Evolutionary conservation across 768 basidiomycete species (phyloP).

Genomic region (Lactarius akahatsu): DNA sequence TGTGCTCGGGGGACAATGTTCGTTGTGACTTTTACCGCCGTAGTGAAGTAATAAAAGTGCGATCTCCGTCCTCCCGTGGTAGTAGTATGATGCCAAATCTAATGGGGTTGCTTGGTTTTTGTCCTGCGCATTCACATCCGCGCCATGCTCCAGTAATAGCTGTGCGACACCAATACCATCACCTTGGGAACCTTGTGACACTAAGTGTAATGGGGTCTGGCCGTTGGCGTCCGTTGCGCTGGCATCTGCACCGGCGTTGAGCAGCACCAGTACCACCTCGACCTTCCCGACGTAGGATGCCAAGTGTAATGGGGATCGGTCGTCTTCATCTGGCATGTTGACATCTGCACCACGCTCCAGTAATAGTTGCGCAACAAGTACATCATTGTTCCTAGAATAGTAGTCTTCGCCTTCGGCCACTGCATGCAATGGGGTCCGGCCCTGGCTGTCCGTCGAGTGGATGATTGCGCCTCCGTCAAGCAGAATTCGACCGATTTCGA

Average conservation of each 20-base stretch:
- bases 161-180: background rate
- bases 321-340: background rate
- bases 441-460: no score
- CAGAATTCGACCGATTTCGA: no score
- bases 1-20: no score
- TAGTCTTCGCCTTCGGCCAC: background rate
- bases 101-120: background rate
- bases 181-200: background rate
- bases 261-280: background rate
- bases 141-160: background rate
- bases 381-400: rapidly evolving
- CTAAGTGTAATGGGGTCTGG: background rate
- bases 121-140: background rate
- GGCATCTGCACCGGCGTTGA: background rate
- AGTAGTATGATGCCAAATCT: background rate
- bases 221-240: rapidly evolving
- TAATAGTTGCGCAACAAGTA: background rate
- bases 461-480: no score
- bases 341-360: background rate
- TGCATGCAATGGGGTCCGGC: background rate
- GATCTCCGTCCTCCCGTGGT: no score
- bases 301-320: background rate
- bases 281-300: background rate
- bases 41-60: no score
- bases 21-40: no score